Evolutionary conservation across 2,329 filamentous ascomycete genomes (phyloP).

Genomic region (Xylariaceae sp.): DNA sequence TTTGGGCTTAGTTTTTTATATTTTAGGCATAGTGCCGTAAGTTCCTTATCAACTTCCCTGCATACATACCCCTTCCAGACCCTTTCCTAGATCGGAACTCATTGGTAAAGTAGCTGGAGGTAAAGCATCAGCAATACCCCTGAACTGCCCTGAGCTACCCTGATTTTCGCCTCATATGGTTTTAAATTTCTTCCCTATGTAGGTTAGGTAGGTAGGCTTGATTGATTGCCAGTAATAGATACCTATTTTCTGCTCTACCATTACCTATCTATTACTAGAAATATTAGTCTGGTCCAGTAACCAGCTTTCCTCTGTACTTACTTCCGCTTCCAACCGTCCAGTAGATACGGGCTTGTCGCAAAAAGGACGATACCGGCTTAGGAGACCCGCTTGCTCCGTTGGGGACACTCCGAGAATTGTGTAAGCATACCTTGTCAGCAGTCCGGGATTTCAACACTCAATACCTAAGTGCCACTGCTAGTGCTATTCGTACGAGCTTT

Average conservation of each 20-base stretch:
- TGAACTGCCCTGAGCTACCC: background rate
- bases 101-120: background rate
- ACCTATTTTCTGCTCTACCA: background rate
- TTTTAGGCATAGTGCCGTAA: constrained; percentile 8
- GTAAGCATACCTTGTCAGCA: constrained; percentile 23
- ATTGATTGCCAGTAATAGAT: too few relatives aligned
- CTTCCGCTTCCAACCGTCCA: too few relatives aligned
- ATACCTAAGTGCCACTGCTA: background rate
- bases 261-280: too few relatives aligned
- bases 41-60: constrained; percentile 18
- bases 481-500: background rate
- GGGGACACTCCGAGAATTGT: constrained; percentile 32
- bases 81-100: constrained; percentile 25
- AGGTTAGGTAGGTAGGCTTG: too few relatives aligned
- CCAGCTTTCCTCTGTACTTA: too few relatives aligned
- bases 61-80: background rate
- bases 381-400: constrained; percentile 33
- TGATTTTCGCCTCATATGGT: too few relatives aligned
- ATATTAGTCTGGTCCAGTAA: too few relatives aligned
- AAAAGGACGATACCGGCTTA: constrained; percentile 9
- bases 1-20: constrained; percentile 19
- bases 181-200: too few relatives aligned
- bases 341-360: too few relatives aligned
- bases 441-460: background rate
- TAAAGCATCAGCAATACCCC: background rate